Evolutionary conservation across 139 green algal species (phyloP).

Genomic region (Chlorella sp.): DNA sequence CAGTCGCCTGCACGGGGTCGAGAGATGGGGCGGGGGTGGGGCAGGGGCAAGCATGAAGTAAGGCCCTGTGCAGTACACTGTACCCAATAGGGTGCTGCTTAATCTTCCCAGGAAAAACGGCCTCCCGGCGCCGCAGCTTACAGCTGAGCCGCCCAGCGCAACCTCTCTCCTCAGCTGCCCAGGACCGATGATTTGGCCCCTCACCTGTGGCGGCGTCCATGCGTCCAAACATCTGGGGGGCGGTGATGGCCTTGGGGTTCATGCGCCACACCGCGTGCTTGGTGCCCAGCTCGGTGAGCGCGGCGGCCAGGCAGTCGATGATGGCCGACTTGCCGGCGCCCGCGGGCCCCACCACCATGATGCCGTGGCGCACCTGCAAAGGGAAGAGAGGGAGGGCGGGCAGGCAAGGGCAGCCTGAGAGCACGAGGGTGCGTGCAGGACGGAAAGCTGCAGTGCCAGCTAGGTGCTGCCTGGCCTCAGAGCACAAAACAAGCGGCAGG

Average conservation of each 20-base stretch:
- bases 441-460: background rate
- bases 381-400: background rate
- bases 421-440: background rate
- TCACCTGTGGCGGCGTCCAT: slow-evolving; percentile 91
- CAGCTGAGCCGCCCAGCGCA: no score
- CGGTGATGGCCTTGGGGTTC: slow-evolving; percentile 93
- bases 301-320: slow-evolving; percentile 84
- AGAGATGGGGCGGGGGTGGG: background rate
- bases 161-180: no score
- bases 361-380: slow-evolving; percentile 91
- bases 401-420: background rate
- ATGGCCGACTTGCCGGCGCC: slow-evolving; percentile 92
- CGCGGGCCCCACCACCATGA: slow-evolving; percentile 93
- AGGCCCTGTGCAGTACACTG: background rate
- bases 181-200: slow-evolving; percentile 38
- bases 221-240: slow-evolving; percentile 89
- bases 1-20: slow-evolving; percentile 81
- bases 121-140: background rate
- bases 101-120: background rate
- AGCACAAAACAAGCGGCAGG: no score
- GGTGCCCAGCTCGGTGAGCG: slow-evolving; percentile 85
- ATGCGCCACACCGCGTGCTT: slow-evolving; percentile 95
- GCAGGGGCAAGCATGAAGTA: background rate
- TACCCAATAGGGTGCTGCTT: background rate
- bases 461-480: background rate